Base-by-base conservation (phyloP, 331 rosid genomes). In the Malus hybrid region DNA sequence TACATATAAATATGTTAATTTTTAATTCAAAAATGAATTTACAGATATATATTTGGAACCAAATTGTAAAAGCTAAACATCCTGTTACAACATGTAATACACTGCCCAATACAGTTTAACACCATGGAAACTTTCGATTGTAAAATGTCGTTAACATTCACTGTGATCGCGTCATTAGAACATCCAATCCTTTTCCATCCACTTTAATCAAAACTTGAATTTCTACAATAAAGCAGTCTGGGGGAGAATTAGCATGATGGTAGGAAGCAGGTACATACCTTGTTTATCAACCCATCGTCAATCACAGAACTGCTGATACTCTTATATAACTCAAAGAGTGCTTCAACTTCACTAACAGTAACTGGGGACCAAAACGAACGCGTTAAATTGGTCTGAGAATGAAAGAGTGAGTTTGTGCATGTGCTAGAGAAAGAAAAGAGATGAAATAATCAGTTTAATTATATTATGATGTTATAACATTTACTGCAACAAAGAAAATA, bases 271-370 rank as follows among this genome's bases (percentile, higher is more conserved):
- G 71, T 28, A 39, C 46, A 78, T 88, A 91, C 98, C 97, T 91
- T 90, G 79, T 84, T 91, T 88, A 93, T 93, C 52, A 93, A 82
- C 55, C 95, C 97, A 86, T 93, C 98, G 60, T 91, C 96, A 70
- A 79, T 73, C 65, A 93, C 88, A n/a, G 97, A 91, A 50, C 90
- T 56, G 78, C 98, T 93, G 65, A 93, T 91, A 76, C 87, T 88
- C 88, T 93, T 93, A 69, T 86, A 93, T 61, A 93, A 90, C 85
- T 93, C 98, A 85, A 86, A 90, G 33, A 93, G 80, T 59, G 98
- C 98, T 91, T 93, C 98, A 81, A 93, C 90, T 78, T 93, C 98
- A 36, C 92, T 91, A 5, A 93, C 92, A 27, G 90, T 86, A 54
- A 93, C 98, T 93, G 87, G 6, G 19, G 75, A 85, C 71, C 31